These are phyloP conservation scores for Morella rubra DNA, from an alignment of 306 rosid species.

Conservation along the genomic window DNA sequence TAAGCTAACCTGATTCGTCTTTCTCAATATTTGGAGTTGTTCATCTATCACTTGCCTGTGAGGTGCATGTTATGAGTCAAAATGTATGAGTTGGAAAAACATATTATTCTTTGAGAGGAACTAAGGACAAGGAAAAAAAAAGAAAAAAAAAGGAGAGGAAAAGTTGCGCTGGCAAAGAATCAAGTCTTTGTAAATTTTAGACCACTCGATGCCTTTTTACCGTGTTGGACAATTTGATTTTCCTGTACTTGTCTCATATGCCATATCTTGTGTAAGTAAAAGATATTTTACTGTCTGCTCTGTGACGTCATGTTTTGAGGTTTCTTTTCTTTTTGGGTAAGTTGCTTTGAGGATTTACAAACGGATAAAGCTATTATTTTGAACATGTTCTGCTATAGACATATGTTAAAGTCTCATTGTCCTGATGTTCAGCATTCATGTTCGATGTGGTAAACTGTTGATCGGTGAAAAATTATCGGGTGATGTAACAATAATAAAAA, in stretches of 20 bases:
- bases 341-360: no score
- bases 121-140: no score
- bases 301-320: not conserved
- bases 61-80: not conserved
- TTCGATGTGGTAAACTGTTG: not conserved
- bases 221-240: not conserved
- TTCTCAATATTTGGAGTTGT: not conserved
- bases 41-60: not conserved
- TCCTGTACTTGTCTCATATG: not conserved
- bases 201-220: not conserved
- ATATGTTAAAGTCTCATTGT: not conserved
- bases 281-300: not conserved
- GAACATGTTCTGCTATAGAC: not conserved
- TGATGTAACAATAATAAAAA: not conserved
- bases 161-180: not conserved
- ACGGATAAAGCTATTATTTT: not conserved
- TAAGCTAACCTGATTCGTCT: not conserved
- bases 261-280: no score
- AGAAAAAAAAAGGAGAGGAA: no score
- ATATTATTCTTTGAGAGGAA: not conserved
- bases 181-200: not conserved
- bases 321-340: not conserved
- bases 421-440: not conserved
- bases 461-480: not conserved
- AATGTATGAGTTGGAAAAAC: not conserved